phyloP scores from a whole-genome alignment of 2,329 filamentous ascomycete species.

The Plectosphaerella cucumerina region DNA sequence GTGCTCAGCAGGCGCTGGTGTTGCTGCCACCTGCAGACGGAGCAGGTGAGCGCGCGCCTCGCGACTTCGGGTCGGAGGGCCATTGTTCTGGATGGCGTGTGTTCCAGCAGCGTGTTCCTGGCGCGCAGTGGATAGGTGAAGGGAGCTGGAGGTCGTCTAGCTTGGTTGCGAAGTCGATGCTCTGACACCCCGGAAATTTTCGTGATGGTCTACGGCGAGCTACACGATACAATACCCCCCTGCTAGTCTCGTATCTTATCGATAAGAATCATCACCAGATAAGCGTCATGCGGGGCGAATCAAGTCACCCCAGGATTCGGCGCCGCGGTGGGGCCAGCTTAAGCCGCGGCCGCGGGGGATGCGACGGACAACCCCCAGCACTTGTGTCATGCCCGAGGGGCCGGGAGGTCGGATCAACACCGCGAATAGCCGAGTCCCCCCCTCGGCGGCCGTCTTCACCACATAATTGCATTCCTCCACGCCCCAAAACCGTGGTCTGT shows the following conservation, averaged over 20 bases:
- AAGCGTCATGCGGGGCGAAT: not conserved
- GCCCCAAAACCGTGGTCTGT: not conserved
- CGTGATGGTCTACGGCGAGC: not conserved
- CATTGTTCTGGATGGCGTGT: slow-evolving; percentile 17
- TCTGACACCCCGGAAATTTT: not conserved
- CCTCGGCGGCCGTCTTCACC: not conserved
- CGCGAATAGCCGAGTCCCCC: slow-evolving; percentile 13
- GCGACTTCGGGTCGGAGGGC: slow-evolving; percentile 22
- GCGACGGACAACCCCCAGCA: not conserved
- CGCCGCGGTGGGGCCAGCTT: not conserved
- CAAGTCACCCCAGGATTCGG: not conserved
- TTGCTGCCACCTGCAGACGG: slow-evolving; percentile 45
- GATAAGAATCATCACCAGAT: not conserved
- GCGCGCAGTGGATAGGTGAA: not conserved
- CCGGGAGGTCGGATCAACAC: slow-evolving; percentile 10
- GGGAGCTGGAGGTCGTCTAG: not conserved
- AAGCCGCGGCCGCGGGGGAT: not conserved
- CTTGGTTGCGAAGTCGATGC: not conserved
- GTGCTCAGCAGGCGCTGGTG: slow-evolving; percentile 35
- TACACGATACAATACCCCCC: not conserved
- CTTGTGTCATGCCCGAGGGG: slow-evolving; percentile 1
- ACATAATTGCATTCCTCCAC: not conserved
- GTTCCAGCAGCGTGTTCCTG: not conserved
- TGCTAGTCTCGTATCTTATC: not conserved
- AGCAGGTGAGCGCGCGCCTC: slow-evolving; percentile 35